These are phyloP conservation scores for Cordyceps javanica DNA, from an alignment of 2,329 filamentous ascomycete genomes.

Conservation along the genomic window DNA sequence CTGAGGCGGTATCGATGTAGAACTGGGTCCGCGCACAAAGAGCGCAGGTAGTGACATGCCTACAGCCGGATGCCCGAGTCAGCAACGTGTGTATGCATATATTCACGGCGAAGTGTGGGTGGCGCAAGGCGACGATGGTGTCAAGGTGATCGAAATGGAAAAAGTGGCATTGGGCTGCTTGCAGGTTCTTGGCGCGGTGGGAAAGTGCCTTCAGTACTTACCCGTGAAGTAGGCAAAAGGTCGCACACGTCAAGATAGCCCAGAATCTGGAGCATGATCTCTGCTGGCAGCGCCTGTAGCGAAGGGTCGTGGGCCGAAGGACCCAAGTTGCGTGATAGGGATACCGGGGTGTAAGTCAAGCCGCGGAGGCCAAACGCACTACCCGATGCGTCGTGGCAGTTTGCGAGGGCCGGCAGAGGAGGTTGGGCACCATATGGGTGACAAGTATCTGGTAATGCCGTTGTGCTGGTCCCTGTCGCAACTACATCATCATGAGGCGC, in stretches of 20 bases:
- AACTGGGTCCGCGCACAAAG: conserved; percentile 57
- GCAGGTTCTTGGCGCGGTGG: neutral
- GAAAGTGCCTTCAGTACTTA: conserved; percentile 29
- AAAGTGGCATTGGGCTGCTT: conserved; percentile 2
- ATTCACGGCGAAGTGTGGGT: neutral
- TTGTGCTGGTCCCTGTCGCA: neutral
- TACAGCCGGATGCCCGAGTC: conserved; percentile 23
- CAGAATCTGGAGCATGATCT: conserved; percentile 50
- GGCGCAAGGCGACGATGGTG: conserved; percentile 3
- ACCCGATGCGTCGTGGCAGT: neutral
- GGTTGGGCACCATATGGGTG: conserved; percentile 14
- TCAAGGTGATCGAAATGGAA: neutral
- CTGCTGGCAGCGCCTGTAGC: conserved; percentile 40
- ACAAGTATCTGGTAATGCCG: neutral
- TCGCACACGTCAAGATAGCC: conserved; percentile 52
- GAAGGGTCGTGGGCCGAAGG: neutral
- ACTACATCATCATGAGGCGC: conserved; percentile 7
- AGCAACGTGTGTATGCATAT: conserved; percentile 8
- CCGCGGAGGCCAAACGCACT: neutral
- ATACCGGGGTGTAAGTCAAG: conserved; percentile 11
- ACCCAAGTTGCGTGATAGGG: conserved; percentile 4
- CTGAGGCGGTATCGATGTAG: conserved; percentile 58
- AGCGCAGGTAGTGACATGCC: conserved; percentile 57
- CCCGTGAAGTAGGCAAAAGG: conserved; percentile 49
- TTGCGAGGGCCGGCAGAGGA: neutral